A percentile compares a stretch with the other conserved stretches of the same genome.
phyloP scores from a whole-genome alignment of 371 early-diverging fungal genomes.

The Choanephora cucurbitarum region DNA sequence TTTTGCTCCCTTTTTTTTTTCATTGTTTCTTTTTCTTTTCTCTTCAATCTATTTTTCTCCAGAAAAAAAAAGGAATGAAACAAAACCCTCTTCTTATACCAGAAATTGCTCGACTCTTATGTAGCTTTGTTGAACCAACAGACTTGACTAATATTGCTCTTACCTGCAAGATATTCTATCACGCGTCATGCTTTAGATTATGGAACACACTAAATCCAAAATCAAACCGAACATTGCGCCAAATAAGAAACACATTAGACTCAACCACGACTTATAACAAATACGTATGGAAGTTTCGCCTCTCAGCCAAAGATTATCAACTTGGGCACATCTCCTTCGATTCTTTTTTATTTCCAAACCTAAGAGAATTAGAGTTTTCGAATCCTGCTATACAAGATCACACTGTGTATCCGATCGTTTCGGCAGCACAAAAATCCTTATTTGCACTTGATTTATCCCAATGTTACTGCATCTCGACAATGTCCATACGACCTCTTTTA shows the following conservation, averaged over 20 bases:
- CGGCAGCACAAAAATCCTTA: slow-evolving; percentile 22
- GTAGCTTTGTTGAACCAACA: slow-evolving; percentile 30
- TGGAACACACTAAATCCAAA: slow-evolving; percentile 42
- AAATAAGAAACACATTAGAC: slow-evolving; percentile 43
- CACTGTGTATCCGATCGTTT: slow-evolving; percentile 34
- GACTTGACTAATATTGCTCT: slow-evolving; percentile 41
- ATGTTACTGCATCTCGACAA: slow-evolving; percentile 46
- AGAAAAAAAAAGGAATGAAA: no score
- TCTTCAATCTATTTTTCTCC: background rate
- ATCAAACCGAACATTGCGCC: slow-evolving; percentile 36
- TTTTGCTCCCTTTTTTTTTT: background rate
- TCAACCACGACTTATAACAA: slow-evolving; percentile 27
- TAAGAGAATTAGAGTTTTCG: slow-evolving; percentile 40
- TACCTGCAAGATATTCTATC: slow-evolving; percentile 32
- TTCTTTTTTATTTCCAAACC: slow-evolving; percentile 36
- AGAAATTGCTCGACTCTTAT: slow-evolving; percentile 41
- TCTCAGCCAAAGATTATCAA: slow-evolving; percentile 30
- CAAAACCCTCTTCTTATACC: slow-evolving; percentile 40
- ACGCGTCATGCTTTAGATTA: slow-evolving; percentile 33
- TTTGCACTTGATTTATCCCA: slow-evolving; percentile 41
- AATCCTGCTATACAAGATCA: slow-evolving; percentile 47
- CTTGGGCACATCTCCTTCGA: slow-evolving; percentile 36
- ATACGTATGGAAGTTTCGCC: slow-evolving; percentile 33
- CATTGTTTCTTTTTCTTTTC: background rate
- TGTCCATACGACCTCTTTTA: slow-evolving; percentile 39